phyloP scores from a whole-genome alignment of 441 rosid species.

The Geranium incanum region DNA sequence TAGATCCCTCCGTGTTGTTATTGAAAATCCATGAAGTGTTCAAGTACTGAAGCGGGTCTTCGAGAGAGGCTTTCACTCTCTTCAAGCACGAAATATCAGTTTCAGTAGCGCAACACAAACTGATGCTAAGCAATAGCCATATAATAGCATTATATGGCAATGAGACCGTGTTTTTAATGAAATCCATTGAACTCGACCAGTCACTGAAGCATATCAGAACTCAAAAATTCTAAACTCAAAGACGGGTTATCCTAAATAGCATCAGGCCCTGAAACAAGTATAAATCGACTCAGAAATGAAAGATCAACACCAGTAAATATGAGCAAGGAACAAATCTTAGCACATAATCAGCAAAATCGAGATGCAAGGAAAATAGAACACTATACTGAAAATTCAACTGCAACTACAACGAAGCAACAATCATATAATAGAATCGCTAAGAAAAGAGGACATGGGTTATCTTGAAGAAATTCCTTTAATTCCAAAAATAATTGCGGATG shows the following conservation, averaged over 20 bases:
- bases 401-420: no score
- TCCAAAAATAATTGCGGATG: no score
- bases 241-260: background rate
- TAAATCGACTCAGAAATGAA: no score
- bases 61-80: constrained; percentile 19
- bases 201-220: background rate
- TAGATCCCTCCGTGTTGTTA: constrained; percentile 3
- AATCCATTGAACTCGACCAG: background rate
- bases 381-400: no score
- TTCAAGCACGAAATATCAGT: constrained; percentile 28
- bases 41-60: constrained; percentile 16
- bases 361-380: no score
- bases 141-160: background rate
- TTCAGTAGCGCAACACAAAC: constrained; percentile 6
- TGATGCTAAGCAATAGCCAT: constrained; percentile 3
- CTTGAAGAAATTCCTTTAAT: no score
- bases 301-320: no score
- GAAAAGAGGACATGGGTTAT: no score
- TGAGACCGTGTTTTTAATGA: background rate
- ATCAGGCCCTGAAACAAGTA: no score
- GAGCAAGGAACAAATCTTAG: no score
- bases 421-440: no score
- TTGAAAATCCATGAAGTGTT: constrained; percentile 16
- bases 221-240: background rate
- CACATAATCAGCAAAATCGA: no score